Conservation (phyloP, 2,329 filamentous ascomycete genomes). For the Penicillium sp. region DNA sequence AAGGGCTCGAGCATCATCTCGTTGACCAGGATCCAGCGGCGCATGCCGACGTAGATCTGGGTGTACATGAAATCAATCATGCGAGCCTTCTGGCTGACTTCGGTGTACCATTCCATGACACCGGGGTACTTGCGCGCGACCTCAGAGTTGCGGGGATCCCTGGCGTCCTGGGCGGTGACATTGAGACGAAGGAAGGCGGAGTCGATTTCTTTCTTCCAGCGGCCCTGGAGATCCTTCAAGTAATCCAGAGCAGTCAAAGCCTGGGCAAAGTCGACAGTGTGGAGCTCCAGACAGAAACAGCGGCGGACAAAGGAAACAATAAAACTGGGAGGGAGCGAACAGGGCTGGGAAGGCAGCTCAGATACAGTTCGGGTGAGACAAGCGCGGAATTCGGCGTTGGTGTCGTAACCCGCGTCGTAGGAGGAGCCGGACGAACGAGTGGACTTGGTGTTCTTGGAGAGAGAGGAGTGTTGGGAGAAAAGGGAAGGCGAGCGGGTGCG, state of each 20-base stretch:
- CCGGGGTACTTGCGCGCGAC: constrained; percentile 56
- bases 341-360: constrained; percentile 61
- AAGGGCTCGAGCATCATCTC: constrained; percentile 64
- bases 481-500: constrained; percentile 33
- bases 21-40: constrained; percentile 68
- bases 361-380: constrained; percentile 55
- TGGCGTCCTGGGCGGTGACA: constrained; percentile 52
- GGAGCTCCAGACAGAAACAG: constrained; percentile 59
- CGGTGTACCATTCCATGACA: constrained; percentile 58
- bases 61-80: constrained; percentile 60
- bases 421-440: constrained; percentile 22
- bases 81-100: constrained; percentile 53
- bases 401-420: constrained; percentile 26
- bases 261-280: constrained; percentile 65
- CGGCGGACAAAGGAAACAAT: constrained; percentile 63
- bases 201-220: constrained; percentile 60
- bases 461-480: constrained; percentile 37
- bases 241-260: constrained; percentile 68
- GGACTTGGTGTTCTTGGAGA: constrained; percentile 31
- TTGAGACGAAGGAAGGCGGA: constrained; percentile 57
- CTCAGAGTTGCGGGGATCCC: constrained; percentile 46
- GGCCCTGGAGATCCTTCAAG: constrained; percentile 63
- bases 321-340: constrained; percentile 63
- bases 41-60: constrained; percentile 62
- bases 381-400: constrained; percentile 46